Base-by-base conservation (phyloP, 371 early-diverging fungal genomes). In the Rhizopus microsporus region DNA sequence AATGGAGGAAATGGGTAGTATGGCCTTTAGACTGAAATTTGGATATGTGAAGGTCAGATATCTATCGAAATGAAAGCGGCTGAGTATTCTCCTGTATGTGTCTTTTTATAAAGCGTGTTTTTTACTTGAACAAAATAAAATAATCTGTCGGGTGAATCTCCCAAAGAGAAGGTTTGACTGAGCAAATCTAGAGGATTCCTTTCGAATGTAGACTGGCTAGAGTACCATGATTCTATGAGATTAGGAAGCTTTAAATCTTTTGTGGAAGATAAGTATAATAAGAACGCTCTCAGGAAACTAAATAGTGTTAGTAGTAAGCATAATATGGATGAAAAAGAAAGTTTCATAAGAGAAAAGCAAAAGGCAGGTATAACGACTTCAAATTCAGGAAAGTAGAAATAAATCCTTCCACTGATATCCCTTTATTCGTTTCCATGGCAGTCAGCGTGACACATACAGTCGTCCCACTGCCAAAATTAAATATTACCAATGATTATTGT, bases 1-100 rank as follows among this genome's bases (percentile, higher is more conserved):
- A 93, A 54, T 87, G 82, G 59, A 85, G 67, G 62, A 94, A 85
- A 63, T 93, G 91, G 12, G 79, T 62, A 0, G 89, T 77, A 13
- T 91, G 91, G 29, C 93, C 92, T 44, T 69, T 58, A 4, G 74
- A 65, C 31, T 75, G 65, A 71, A 77, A 91, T 39, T 83, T 82
- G 51, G 91, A 91, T 45, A 95, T 83, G 66, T 95, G 96, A 5
- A 95, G 51, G 71, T 95, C 95, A 0, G 95, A 88, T 5, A 92
- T 81, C 83, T 94, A 63, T 31, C 37, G 15, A 43, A 59, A 13
- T 42, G 16, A 23, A 23, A 23, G 23, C 23, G 38, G 3, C 42
- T 13, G 6, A 44, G 40, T 17, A 38, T 30, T 35, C 37, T 5
- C 49, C 72, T 72, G 38, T 13, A 15, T n/a, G n/a, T n/a, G n/a